Base-by-base conservation (phyloP, 1,139 yeast genomes). In the Kazachstania sp. region DNA sequence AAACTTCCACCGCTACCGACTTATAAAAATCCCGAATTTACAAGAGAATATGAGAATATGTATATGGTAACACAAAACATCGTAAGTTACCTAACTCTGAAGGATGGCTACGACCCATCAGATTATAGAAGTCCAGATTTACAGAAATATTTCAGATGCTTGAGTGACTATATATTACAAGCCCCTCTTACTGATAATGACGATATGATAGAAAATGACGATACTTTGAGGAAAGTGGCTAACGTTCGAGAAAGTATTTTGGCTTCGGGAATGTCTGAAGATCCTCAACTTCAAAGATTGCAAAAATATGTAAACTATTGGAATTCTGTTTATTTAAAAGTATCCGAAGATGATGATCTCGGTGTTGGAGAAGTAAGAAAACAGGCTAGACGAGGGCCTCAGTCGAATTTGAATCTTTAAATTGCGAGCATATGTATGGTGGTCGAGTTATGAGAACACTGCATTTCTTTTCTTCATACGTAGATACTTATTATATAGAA, bases 131-230 rank as follows among this genome's bases (percentile, higher is more conserved):
- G 85, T 60, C 95, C 95, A 0, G 68, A 75, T 2, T 64, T 88
- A 39, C 80, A 79, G 49, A 81, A 79, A 70, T 84, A 81, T 57
- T 83, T 79, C 63, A 74, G 77, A 50, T 69, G 81, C 0, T 64
- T 87, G 26, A 81, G 82, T 57, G 83, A 85, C 48, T 78, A 79
- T 51, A 72, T 86, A 16, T 66, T 88, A 43, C 90, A 84, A 54
- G 65, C 73, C 15, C 72, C 59, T 1, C 42, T 49, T 39, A 52
- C 51, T 9, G 69, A 64, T 45, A 58, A 56, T 23, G 54, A 49
- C 11, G 45, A 45, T 23, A 42, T 35, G 11, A 37, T 43, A 12
- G 19, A 50, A 31, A 18, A 66, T 13, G 73, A 69, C 51, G 71
- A 69, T 46, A 65, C 71, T 0, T 45, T 68, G 40, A 46, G 47